These are phyloP conservation scores for Phytophthora ramorum DNA, from an alignment of 352 stramenopile genomes.

Conservation along the genomic window DNA sequence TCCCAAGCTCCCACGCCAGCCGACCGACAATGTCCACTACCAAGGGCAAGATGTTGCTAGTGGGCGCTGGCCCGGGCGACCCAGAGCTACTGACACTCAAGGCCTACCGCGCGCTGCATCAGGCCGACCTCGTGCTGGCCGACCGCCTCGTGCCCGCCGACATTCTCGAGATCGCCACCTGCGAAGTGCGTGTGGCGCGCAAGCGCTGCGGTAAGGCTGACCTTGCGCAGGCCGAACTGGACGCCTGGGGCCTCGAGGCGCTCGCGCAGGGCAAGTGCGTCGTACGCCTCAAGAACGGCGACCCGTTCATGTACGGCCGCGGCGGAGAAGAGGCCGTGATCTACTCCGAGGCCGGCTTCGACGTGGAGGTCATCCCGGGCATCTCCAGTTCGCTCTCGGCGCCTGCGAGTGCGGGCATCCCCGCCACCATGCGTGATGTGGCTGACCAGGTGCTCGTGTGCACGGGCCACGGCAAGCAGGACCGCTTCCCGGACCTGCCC, in stretches of 20 bases:
- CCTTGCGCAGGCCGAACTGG: constrained; percentile 93
- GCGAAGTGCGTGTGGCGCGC: constrained; percentile 92
- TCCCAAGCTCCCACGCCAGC: not conserved
- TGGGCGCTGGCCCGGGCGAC: constrained; percentile 94
- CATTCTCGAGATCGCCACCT: constrained; percentile 90
- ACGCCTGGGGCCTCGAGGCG: constrained; percentile 92
- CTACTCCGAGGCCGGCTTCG: constrained; percentile 78
- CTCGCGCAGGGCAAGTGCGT: constrained; percentile 91
- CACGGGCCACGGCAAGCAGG: constrained; percentile 95
- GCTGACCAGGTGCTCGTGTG: constrained; percentile 94
- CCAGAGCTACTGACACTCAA: constrained; percentile 95
- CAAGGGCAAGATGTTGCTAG: constrained; percentile 74
- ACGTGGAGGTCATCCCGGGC: constrained; percentile 90
- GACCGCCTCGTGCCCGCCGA: constrained; percentile 93
- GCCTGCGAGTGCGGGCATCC: constrained; percentile 93
- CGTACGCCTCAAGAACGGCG: constrained; percentile 97
- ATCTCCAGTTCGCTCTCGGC: constrained; percentile 96
- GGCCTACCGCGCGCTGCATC: constrained; percentile 84
- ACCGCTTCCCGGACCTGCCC: constrained; percentile 92
- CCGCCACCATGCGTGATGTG: constrained; percentile 95
- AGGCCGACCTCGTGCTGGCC: constrained; percentile 92
- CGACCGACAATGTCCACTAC: constrained; percentile 10
- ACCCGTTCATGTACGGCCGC: constrained; percentile 97
- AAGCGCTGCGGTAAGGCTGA: constrained; percentile 96
- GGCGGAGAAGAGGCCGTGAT: constrained; percentile 94